Percentiles rank a stretch among this genome's conserved stretches.
Conservation (phyloP, 176 grass and related monocot species). For the Echinochloa phyllopogon region DNA sequence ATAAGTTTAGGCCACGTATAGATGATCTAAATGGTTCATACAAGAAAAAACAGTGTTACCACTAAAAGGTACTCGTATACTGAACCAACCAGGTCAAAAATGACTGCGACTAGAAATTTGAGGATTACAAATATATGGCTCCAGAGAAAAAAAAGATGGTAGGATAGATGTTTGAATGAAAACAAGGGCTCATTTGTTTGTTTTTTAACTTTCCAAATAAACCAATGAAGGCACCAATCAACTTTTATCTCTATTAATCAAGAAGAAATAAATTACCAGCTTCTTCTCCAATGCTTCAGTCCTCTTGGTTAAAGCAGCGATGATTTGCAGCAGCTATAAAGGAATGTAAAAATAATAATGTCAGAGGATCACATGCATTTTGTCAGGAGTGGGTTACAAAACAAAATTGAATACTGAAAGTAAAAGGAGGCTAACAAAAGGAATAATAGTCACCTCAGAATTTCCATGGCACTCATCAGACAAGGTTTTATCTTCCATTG, state of each 20-base stretch:
- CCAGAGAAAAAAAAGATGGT: not conserved
- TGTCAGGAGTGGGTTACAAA: conserved; percentile 6
- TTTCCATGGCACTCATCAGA: conserved; percentile 32
- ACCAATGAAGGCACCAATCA: conserved; percentile 17
- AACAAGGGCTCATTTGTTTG: conserved; percentile 5
- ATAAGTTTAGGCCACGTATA: not conserved
- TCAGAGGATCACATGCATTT: not conserved
- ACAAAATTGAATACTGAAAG: conserved; percentile 34
- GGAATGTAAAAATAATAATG: conserved; percentile 36
- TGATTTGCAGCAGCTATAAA: conserved; percentile 66
- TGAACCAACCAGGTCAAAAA: conserved; percentile 13
- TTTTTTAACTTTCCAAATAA: conserved; percentile 39
- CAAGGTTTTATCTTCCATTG: conserved; percentile 32
- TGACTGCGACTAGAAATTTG: not conserved
- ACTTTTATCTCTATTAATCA: conserved; percentile 10
- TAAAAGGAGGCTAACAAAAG: conserved; percentile 20
- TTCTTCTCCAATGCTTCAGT: conserved; percentile 73
- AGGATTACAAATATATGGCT: conserved; percentile 11
- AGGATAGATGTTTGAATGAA: conserved; percentile 19
- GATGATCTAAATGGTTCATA: conserved; percentile 13
- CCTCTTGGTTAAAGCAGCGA: conserved; percentile 52
- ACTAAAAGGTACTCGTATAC: conserved; percentile 9
- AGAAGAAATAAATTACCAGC: conserved; percentile 57
- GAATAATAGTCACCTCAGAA: conserved; percentile 38
- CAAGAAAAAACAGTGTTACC: conserved; percentile 18